Percentiles rank a stretch among this genome's conserved stretches.
Conservation (phyloP, 345 rosid species). For the Diplotaxis tenuifolia region DNA sequence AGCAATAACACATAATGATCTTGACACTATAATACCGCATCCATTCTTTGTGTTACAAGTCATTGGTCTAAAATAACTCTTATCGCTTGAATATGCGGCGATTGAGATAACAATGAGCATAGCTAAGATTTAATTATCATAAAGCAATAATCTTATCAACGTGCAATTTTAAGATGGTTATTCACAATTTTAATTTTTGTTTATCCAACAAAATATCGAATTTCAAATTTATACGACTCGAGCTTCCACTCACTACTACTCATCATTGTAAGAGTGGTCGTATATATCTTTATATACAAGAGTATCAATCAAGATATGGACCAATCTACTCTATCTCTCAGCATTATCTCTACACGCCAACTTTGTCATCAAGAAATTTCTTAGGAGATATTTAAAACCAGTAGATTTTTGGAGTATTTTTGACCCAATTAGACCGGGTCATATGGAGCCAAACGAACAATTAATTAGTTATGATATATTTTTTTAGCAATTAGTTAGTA, state of each 20-base stretch:
- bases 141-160: not conserved
- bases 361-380: constrained; percentile 18
- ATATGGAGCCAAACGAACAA: too few relatives aligned
- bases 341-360: constrained; percentile 24
- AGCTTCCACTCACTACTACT: not conserved
- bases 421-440: too few relatives aligned
- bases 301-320: constrained; percentile 24
- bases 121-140: not conserved
- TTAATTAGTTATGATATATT: too few relatives aligned
- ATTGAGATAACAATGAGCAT: not conserved
- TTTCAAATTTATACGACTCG: not conserved
- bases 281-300: constrained; percentile 18
- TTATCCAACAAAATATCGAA: not conserved
- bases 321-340: constrained; percentile 15
- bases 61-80: not conserved
- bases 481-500: too few relatives aligned
- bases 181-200: not conserved
- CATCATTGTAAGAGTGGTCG: constrained; percentile 13
- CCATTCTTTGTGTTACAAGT: not conserved
- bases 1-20: not conserved
- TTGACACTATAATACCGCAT: not conserved
- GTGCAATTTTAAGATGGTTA: not conserved
- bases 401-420: too few relatives aligned
- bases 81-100: not conserved
- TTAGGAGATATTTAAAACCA: not conserved